A percentile compares a stretch with the other conserved stretches of the same genome.
Evolutionary conservation across 441 rosid genomes (phyloP).

Genomic region (Bruguiera hainesii): DNA sequence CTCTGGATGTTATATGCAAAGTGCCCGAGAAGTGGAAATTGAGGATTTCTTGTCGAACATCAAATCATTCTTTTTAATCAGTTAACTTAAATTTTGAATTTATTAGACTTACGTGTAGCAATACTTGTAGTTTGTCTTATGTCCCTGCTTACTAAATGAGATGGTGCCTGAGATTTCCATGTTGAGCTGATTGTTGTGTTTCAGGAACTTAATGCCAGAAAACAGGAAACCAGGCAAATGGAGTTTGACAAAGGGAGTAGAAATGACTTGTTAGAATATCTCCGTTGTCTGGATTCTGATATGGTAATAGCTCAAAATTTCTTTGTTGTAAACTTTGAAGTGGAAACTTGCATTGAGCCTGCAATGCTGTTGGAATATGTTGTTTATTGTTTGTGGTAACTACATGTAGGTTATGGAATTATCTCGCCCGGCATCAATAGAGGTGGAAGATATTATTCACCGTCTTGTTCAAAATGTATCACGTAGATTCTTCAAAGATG

Average conservation of each 20-base stretch:
- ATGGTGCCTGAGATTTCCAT: neutral
- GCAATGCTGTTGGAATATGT: neutral
- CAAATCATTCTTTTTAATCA: neutral
- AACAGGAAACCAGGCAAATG: constrained; percentile 45
- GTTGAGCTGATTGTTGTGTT: constrained; percentile 9
- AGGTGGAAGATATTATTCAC: constrained; percentile 77
- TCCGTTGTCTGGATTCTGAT: constrained; percentile 71
- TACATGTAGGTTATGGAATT: constrained; percentile 58
- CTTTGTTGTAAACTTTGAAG: neutral
- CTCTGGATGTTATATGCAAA: neutral
- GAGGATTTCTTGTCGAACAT: neutral
- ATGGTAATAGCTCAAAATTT: constrained; percentile 38
- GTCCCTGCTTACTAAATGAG: neutral
- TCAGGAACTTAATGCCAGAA: constrained; percentile 66
- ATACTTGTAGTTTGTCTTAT: neutral
- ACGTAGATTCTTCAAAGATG: constrained; percentile 42
- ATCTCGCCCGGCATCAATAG: constrained; percentile 69
- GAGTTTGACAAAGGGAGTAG: constrained; percentile 52
- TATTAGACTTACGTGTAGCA: too few species aligned
- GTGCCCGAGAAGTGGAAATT: neutral
- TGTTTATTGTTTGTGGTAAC: neutral
- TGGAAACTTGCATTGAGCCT: neutral
- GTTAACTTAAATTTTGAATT: neutral
- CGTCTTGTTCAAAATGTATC: constrained; percentile 65
- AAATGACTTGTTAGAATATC: constrained; percentile 73